Conservation (phyloP, 1,284 basidiomycete genomes). For the Athelia sp. region DNA sequence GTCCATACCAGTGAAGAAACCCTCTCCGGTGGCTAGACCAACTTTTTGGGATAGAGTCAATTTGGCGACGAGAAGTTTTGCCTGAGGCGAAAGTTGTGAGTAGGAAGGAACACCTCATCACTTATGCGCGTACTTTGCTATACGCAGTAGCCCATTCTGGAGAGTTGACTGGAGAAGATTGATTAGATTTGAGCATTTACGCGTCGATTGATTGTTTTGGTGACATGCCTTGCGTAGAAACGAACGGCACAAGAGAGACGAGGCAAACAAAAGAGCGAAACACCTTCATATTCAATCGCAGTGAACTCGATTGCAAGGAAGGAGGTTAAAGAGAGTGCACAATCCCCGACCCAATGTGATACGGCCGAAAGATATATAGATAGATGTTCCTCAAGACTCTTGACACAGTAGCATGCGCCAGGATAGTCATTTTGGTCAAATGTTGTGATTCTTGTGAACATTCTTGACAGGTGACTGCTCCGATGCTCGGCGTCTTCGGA, state of each 20-base stretch:
- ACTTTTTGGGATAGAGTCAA: constrained; percentile 51
- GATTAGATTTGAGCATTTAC: background rate
- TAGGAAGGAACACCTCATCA: background rate
- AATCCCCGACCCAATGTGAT: too few relatives aligned
- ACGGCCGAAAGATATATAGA: too few relatives aligned
- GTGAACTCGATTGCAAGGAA: background rate
- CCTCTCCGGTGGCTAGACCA: constrained; percentile 45
- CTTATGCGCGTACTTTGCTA: constrained; percentile 35
- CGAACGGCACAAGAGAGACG: background rate
- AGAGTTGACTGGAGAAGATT: constrained; percentile 30
- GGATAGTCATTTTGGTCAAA: too few relatives aligned
- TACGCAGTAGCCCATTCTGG: constrained; percentile 52
- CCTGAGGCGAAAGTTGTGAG: constrained; percentile 25
- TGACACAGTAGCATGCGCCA: too few relatives aligned
- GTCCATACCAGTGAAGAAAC: background rate
- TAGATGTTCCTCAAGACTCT: too few relatives aligned
- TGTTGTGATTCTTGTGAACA: too few relatives aligned
- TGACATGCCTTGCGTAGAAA: background rate
- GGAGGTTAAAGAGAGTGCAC: background rate
- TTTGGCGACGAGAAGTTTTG: constrained; percentile 40
- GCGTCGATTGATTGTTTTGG: background rate
- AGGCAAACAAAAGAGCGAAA: background rate
- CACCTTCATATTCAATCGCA: background rate
- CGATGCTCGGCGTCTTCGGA: background rate
- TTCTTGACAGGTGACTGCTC: background rate